Evolutionary conservation across 768 basidiomycete species (phyloP).

Genomic region (Coprinopsis strossmayeri): DNA sequence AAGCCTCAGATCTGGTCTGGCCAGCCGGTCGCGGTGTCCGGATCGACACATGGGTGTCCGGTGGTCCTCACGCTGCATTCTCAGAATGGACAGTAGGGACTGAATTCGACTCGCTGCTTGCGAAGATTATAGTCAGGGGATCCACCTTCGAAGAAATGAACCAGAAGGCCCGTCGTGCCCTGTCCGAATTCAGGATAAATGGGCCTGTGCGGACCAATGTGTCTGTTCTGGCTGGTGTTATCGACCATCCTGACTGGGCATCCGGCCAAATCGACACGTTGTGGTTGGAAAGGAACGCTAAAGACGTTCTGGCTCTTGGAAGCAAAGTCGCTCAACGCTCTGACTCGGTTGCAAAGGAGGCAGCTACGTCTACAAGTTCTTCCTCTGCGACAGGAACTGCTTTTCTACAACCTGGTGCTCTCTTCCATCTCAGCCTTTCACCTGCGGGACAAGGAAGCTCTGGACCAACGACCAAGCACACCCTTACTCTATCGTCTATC

Average conservation of each 20-base stretch:
- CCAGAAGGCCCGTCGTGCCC: constrained; percentile 74
- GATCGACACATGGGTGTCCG: constrained; percentile 78
- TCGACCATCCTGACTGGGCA: constrained; percentile 25
- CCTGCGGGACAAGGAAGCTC: background rate
- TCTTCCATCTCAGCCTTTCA: constrained; percentile 25
- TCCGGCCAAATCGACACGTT: constrained; percentile 25
- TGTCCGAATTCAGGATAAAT: constrained; percentile 76
- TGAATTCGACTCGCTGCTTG: constrained; percentile 84
- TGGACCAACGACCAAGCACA: constrained; percentile 20
- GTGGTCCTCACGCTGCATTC: constrained; percentile 52
- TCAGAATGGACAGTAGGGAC: constrained; percentile 38
- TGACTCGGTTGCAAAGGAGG: background rate
- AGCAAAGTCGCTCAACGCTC: background rate
- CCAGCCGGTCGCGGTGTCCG: constrained; percentile 86
- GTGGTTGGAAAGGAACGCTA: constrained; percentile 29
- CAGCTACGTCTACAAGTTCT: background rate
- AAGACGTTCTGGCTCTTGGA: constrained; percentile 16
- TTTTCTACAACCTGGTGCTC: constrained; percentile 28
- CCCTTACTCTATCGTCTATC: constrained; percentile 25
- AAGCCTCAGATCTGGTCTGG: constrained; percentile 57
- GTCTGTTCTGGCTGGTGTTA: constrained; percentile 23
- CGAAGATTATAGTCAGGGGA: constrained; percentile 78
- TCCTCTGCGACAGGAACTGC: background rate
- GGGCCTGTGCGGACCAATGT: constrained; percentile 36
- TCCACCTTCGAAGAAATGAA: constrained; percentile 79